These are phyloP conservation scores for Microdochium paspali DNA, from an alignment of 2,329 filamentous ascomycete genomes.

Conservation along the genomic window DNA sequence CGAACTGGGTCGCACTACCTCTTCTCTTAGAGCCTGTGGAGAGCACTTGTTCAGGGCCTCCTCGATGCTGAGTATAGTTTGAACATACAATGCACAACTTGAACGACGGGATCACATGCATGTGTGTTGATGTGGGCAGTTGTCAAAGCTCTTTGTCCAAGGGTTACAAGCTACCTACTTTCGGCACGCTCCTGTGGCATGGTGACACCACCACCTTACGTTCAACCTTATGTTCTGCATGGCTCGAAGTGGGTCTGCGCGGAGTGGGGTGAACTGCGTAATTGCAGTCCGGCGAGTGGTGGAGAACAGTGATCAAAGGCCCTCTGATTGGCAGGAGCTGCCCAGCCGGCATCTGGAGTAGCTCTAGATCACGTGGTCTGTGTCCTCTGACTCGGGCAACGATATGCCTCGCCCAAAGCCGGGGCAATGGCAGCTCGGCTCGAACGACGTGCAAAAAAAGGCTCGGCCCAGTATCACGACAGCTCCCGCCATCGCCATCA, in stretches of 20 bases:
- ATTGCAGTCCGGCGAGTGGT: background rate
- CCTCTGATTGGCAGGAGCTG: background rate
- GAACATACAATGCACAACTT: no score
- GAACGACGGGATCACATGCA: no score
- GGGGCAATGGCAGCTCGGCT: slow-evolving; percentile 1
- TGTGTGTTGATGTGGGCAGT: no score
- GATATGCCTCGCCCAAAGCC: background rate
- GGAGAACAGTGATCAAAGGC: background rate
- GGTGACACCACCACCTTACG: slow-evolving; percentile 7
- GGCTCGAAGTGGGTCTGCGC: background rate
- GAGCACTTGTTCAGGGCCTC: no score
- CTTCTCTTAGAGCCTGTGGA: no score
- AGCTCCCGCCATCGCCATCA: slow-evolving; percentile 4
- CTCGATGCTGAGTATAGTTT: no score
- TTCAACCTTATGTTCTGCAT: no score
- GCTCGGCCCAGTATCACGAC: background rate
- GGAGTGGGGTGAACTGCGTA: background rate
- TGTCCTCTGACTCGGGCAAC: background rate
- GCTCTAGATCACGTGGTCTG: background rate
- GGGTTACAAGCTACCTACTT: no score
- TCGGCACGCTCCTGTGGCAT: background rate
- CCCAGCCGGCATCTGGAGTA: no score
- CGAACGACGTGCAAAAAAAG: slow-evolving; percentile 4
- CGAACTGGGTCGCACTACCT: no score
- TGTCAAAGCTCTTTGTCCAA: no score